These are phyloP conservation scores for Apiospora rasikravindrae DNA, from an alignment of 2,329 filamentous ascomycete genomes.

Conservation along the genomic window DNA sequence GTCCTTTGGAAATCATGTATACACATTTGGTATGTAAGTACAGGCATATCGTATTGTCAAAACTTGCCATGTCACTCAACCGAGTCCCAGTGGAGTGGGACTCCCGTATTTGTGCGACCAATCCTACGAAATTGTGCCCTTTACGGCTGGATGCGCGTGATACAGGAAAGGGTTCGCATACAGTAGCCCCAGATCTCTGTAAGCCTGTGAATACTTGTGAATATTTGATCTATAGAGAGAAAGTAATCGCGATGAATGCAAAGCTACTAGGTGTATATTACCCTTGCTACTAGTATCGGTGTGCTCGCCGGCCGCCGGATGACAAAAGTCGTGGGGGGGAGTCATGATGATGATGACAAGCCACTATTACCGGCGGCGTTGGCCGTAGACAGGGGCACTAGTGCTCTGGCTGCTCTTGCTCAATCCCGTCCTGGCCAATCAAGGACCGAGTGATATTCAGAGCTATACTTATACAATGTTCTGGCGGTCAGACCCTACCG, in stretches of 20 bases:
- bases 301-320: slow-evolving; percentile 6
- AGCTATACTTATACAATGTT: slow-evolving; percentile 11
- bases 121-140: not conserved
- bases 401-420: not conserved
- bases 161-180: not conserved
- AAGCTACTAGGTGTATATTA: not conserved
- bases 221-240: not conserved
- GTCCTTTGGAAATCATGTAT: not conserved
- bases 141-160: not conserved
- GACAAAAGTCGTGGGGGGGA: not conserved
- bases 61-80: not conserved
- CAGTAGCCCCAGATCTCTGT: not conserved
- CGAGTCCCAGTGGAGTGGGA: not conserved
- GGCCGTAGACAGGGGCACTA: not conserved
- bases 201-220: too few species aligned
- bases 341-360: not conserved
- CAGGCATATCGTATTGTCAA: not conserved
- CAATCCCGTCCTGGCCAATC: not conserved
- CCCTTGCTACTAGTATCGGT: not conserved
- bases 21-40: too few species aligned
- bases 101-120: not conserved
- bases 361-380: not conserved
- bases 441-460: not conserved
- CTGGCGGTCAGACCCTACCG: slow-evolving; percentile 11
- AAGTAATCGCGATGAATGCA: not conserved